Evolutionary conservation across 305 asterid species (phyloP).

Genomic region (Fraxinus angustifolia): DNA sequence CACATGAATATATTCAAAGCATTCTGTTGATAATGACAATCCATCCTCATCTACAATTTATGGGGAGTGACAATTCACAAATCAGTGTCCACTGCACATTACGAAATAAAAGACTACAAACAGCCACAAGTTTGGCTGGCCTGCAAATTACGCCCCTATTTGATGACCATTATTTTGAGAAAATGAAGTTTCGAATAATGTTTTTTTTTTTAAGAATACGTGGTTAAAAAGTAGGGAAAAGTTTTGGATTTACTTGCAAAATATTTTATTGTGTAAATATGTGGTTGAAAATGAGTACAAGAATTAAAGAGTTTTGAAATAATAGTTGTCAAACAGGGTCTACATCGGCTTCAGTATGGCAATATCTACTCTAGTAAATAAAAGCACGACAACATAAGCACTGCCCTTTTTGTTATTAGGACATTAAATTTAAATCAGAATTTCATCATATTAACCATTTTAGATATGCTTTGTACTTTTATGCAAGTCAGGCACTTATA

Average conservation of each 20-base stretch:
- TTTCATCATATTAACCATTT: background rate
- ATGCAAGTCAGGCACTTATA: background rate
- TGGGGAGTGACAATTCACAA: constrained; percentile 6
- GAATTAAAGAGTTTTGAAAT: no score
- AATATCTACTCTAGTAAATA: constrained; percentile 1
- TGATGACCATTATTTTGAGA: no score
- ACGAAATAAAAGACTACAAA: constrained; percentile 5
- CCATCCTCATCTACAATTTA: constrained; percentile 1
- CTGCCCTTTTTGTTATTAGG: background rate
- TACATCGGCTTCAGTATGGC: background rate
- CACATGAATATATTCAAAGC: constrained; percentile 11
- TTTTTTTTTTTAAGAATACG: no score
- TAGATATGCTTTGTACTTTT: background rate
- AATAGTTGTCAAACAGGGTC: no score
- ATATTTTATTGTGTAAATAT: no score
- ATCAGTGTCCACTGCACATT: constrained; percentile 10
- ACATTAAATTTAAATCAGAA: background rate
- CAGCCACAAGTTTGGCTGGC: background rate
- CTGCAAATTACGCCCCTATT: background rate
- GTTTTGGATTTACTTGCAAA: no score
- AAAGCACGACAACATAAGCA: background rate
- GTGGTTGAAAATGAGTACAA: no score
- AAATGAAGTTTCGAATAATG: no score
- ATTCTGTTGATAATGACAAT: constrained; percentile 4
- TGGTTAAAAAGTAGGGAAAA: no score